Evolutionary conservation across 306 rosid genomes (phyloP).

Genomic region (Begonia masoniana): DNA sequence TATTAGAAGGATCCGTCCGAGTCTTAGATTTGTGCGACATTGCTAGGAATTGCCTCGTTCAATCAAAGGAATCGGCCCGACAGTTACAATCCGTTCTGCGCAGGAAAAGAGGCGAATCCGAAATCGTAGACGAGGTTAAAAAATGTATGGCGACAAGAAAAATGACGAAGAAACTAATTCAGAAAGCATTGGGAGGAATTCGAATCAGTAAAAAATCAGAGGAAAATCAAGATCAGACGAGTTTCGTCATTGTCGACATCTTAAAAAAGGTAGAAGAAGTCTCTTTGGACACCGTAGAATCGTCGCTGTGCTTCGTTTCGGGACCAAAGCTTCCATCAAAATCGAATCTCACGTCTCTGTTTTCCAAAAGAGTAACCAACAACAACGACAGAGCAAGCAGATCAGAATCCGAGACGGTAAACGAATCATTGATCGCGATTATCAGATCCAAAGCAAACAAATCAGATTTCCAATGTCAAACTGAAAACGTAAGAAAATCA

Average conservation of each 20-base stretch:
- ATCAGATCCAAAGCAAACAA: conserved; percentile 1
- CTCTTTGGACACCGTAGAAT: conserved; percentile 7
- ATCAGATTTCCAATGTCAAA: background rate
- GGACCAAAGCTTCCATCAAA: conserved; percentile 8
- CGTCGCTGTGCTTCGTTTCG: conserved; percentile 8
- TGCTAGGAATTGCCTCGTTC: conserved; percentile 8
- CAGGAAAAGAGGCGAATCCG: conserved; percentile 7
- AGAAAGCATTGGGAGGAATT: conserved; percentile 8
- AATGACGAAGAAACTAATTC: conserved; percentile 6
- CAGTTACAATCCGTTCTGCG: conserved; percentile 6
- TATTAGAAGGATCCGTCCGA: conserved; percentile 10
- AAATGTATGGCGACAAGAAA: conserved; percentile 9
- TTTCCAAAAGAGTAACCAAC: conserved; percentile 14
- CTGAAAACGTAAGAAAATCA: conserved; percentile 1
- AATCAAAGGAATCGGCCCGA: conserved; percentile 9
- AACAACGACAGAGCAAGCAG: background rate
- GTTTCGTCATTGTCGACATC: background rate
- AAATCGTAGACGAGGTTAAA: conserved; percentile 2
- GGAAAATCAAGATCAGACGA: background rate
- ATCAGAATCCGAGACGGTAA: conserved; percentile 9
- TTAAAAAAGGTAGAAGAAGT: conserved; percentile 7
- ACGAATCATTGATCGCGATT: conserved; percentile 1
- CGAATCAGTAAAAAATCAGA: conserved; percentile 1
- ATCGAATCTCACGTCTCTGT: conserved; percentile 10
- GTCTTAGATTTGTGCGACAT: conserved; percentile 11